Percentiles rank a stretch among this genome's conserved stretches.
Conservation (phyloP, 1,284 basidiomycete genomes). For the Tilletia indica region DNA sequence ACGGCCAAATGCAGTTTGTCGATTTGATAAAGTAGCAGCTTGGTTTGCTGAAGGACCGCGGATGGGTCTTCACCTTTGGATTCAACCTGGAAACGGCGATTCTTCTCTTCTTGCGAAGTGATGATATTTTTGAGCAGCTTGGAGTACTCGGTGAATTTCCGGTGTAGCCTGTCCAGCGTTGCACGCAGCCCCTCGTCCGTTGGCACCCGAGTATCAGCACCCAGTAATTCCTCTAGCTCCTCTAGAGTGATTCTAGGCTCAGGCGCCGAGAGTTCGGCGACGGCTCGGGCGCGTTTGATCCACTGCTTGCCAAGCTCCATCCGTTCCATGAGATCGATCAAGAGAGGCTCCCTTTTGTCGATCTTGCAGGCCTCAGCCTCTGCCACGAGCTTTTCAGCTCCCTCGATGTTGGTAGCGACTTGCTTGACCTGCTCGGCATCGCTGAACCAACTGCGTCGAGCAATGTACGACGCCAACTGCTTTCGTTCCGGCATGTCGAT, state of each 20-base stretch:
- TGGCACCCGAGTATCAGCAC: neutral
- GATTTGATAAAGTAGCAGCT: constrained; percentile 27
- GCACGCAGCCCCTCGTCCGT: neutral
- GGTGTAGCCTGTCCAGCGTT: neutral
- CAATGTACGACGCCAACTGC: constrained; percentile 73
- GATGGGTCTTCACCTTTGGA: constrained; percentile 31
- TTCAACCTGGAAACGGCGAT: neutral
- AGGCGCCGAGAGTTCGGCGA: constrained; percentile 21
- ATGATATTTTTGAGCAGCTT: constrained; percentile 31
- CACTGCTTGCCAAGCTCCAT: constrained; percentile 35
- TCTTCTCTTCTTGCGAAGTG: neutral
- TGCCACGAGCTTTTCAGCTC: constrained; percentile 66
- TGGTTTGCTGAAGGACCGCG: constrained; percentile 30
- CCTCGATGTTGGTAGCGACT: constrained; percentile 38
- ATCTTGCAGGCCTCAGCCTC: constrained; percentile 71
- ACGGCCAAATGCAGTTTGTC: constrained; percentile 10
- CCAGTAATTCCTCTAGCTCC: constrained; percentile 5
- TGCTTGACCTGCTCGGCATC: constrained; percentile 55
- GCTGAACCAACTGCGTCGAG: constrained; percentile 67
- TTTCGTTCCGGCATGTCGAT: constrained; percentile 72
- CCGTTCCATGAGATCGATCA: constrained; percentile 30
- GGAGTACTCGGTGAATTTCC: constrained; percentile 8
- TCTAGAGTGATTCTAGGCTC: constrained; percentile 11
- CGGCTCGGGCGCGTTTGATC: constrained; percentile 27
- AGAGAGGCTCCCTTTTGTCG: constrained; percentile 23